phyloP scores from a whole-genome alignment of 805 yeast genomes.

The Cyberlindnera maritima region DNA sequence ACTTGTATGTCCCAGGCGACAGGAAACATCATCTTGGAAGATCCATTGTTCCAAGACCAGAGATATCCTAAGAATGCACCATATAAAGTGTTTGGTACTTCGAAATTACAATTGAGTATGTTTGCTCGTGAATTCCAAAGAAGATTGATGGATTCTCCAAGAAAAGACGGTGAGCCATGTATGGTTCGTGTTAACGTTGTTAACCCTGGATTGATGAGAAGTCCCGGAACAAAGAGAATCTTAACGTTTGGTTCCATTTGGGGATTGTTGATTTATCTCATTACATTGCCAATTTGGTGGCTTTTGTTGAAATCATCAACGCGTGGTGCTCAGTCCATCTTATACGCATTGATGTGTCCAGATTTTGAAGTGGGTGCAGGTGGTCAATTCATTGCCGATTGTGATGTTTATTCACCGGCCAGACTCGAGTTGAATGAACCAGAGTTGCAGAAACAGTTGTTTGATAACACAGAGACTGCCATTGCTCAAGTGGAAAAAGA shows the following conservation, averaged over 20 bases:
- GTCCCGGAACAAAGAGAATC: constrained; percentile 79
- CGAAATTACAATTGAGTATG: constrained; percentile 73
- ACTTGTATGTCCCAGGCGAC: constrained; percentile 76
- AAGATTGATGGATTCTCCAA: constrained; percentile 51
- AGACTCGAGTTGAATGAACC: constrained; percentile 64
- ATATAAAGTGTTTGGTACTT: constrained; percentile 75
- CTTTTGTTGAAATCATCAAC: constrained; percentile 69
- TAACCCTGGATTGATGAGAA: constrained; percentile 91
- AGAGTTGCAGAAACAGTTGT: constrained; percentile 58
- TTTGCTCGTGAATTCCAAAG: constrained; percentile 80
- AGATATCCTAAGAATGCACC: constrained; percentile 63
- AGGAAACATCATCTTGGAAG: constrained; percentile 61
- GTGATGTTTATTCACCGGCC: constrained; percentile 51
- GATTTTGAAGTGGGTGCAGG: constrained; percentile 59
- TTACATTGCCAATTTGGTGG: constrained; percentile 82
- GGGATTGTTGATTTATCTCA: constrained; percentile 60
- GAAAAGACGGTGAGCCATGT: constrained; percentile 69
- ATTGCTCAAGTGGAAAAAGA: constrained; percentile 64
- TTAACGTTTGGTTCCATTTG: constrained; percentile 70
- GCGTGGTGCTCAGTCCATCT: constrained; percentile 77
- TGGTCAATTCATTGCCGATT: constrained; percentile 72
- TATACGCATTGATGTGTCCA: constrained; percentile 72
- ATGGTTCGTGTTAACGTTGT: constrained; percentile 71
- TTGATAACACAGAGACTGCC: constrained; percentile 54
- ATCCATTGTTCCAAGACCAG: constrained; percentile 58